A percentile compares a stretch with the other conserved stretches of the same genome.
Conservation (phyloP, 1,139 yeast species). For the Kurtzmaniella quercitrusa region DNA sequence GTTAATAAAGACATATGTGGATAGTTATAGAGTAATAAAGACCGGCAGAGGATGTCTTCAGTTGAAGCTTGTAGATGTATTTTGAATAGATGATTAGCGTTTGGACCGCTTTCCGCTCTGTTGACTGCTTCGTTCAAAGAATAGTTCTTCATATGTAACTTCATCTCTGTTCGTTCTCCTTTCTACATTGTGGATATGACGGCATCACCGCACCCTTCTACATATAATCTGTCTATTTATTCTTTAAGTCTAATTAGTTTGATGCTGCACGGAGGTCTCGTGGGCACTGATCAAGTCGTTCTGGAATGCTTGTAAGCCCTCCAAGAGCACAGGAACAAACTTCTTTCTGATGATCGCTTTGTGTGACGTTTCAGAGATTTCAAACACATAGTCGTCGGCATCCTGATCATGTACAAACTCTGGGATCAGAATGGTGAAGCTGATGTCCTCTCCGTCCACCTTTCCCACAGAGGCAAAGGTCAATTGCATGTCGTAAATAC, state of each 20-base stretch:
- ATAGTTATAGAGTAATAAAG: neutral
- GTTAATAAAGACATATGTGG: neutral
- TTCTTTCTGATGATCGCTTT: constrained; percentile 36
- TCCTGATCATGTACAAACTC: constrained; percentile 75
- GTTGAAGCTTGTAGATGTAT: too few relatives aligned
- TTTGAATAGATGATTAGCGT: too few relatives aligned
- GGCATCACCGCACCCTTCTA: too few relatives aligned
- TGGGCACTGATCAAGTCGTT: constrained; percentile 57
- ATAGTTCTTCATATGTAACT: too few relatives aligned
- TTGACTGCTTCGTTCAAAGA: too few relatives aligned
- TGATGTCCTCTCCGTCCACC: constrained; percentile 20
- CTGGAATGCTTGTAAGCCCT: constrained; percentile 55
- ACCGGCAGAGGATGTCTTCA: too few relatives aligned
- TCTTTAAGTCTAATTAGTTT: constrained; percentile 15
- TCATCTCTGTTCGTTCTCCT: too few relatives aligned
- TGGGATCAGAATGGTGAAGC: constrained; percentile 45
- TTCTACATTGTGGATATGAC: too few relatives aligned
- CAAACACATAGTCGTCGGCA: constrained; percentile 59
- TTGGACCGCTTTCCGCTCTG: too few relatives aligned
- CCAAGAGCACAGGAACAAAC: constrained; percentile 48
- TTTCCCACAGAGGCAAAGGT: constrained; percentile 40
- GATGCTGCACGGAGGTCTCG: constrained; percentile 54
- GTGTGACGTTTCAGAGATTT: constrained; percentile 36
- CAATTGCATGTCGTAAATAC: constrained; percentile 64
- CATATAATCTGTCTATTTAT: neutral